Evolutionary conservation across 2,329 filamentous ascomycete genomes (phyloP).

Genomic region (Botryotinia globosa): DNA sequence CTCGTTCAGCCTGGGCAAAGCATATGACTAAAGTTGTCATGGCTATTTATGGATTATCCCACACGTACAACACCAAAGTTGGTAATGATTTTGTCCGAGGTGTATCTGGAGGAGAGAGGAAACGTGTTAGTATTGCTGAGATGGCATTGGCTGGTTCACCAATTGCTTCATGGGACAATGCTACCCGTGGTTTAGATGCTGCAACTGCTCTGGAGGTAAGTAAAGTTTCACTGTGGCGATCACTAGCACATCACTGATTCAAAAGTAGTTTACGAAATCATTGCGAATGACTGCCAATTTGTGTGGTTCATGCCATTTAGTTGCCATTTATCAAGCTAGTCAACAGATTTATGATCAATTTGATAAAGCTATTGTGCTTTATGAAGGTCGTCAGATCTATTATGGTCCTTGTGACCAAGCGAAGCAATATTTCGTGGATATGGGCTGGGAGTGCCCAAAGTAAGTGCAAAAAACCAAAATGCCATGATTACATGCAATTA

Average conservation of each 20-base stretch:
- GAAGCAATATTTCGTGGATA: slow-evolving; percentile 64
- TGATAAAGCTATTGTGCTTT: slow-evolving; percentile 66
- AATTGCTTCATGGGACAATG: slow-evolving; percentile 37
- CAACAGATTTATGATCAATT: slow-evolving; percentile 68
- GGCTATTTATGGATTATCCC: slow-evolving; percentile 65
- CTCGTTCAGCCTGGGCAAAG: slow-evolving; percentile 50
- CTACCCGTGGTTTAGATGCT: slow-evolving; percentile 69
- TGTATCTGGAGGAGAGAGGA: slow-evolving; percentile 68
- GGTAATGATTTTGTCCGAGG: slow-evolving; percentile 71
- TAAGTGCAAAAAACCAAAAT: not conserved
- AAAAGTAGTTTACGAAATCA: slow-evolving; percentile 60
- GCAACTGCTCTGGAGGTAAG: slow-evolving; percentile 59
- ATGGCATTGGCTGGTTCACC: slow-evolving; percentile 59
- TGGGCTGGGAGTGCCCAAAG: slow-evolving; percentile 68
- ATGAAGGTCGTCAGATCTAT: slow-evolving; percentile 70
- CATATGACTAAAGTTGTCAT: slow-evolving; percentile 57
- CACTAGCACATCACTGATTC: not conserved
- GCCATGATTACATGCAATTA: not conserved
- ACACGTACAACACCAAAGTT: slow-evolving; percentile 70
- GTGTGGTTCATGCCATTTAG: slow-evolving; percentile 57
- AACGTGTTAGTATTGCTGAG: slow-evolving; percentile 80
- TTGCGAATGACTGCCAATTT: slow-evolving; percentile 65
- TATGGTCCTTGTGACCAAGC: slow-evolving; percentile 64
- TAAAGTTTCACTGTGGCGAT: not conserved
- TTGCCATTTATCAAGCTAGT: slow-evolving; percentile 72